phyloP scores from a whole-genome alignment of 192 early-diverging fungal species.

The Podila minutissima region DNA sequence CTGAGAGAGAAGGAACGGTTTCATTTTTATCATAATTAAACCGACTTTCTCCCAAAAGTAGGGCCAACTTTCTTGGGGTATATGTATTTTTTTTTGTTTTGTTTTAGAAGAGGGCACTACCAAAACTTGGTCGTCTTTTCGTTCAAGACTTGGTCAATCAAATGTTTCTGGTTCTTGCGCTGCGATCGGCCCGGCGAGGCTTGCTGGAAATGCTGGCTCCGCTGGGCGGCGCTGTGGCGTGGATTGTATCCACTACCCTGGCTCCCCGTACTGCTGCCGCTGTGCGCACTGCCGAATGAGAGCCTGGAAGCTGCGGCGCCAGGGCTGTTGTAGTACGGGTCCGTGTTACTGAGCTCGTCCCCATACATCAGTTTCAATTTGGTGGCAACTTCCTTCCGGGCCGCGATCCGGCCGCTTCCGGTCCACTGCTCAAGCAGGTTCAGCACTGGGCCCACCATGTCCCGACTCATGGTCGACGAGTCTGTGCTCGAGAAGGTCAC shows the following conservation, averaged over 20 bases:
- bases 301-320: not conserved
- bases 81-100: too few species aligned
- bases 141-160: slow-evolving; percentile 28
- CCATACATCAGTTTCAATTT: slow-evolving; percentile 31
- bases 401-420: slow-evolving; percentile 5
- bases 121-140: slow-evolving; percentile 8
- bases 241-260: not conserved
- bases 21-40: too few species aligned
- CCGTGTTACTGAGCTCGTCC: not conserved
- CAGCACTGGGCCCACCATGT: slow-evolving; percentile 38
- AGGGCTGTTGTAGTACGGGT: not conserved
- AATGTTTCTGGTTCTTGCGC: slow-evolving; percentile 30
- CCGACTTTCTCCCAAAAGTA: too few species aligned
- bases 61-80: too few species aligned
- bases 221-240: not conserved
- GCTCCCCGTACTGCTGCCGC: slow-evolving; percentile 3
- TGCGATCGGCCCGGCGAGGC: slow-evolving; percentile 5
- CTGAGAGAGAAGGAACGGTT: too few species aligned
- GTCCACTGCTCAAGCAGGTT: slow-evolving; percentile 42
- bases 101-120: not conserved
- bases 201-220: not conserved
- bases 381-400: slow-evolving; percentile 26
- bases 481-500: slow-evolving; percentile 11
- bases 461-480: not conserved
- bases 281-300: not conserved